These are phyloP conservation scores for Mucor velutinosus DNA, from an alignment of 371 early-diverging fungal species.

Conservation along the genomic window DNA sequence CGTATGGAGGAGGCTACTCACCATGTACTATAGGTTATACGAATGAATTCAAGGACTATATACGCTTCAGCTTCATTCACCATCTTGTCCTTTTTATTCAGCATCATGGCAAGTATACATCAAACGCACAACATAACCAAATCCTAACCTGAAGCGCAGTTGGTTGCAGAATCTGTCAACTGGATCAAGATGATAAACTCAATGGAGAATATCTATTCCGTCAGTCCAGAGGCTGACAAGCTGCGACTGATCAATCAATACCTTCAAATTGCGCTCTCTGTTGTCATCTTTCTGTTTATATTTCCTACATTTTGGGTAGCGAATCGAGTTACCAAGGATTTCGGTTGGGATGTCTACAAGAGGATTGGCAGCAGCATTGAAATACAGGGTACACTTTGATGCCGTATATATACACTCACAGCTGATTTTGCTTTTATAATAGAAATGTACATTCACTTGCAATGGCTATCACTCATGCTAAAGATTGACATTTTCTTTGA, in stretches of 20 bases:
- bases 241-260: neutral
- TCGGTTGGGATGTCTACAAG: conserved; percentile 21
- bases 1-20: neutral
- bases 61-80: conserved; percentile 10
- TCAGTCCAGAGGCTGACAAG: neutral
- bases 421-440: neutral
- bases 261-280: neutral
- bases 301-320: neutral
- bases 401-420: neutral
- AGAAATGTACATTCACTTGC: conserved; percentile 8
- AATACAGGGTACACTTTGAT: conserved; percentile 7
- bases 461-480: conserved; percentile 10
- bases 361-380: conserved; percentile 16
- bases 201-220: neutral
- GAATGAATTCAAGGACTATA: conserved; percentile 11
- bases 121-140: neutral
- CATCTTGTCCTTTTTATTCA: conserved; percentile 7
- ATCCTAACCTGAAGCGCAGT: neutral
- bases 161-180: conserved; percentile 4
- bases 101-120: conserved; percentile 4
- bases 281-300: neutral
- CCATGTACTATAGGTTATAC: conserved; percentile 1
- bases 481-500: conserved; percentile 21
- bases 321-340: conserved; percentile 3
- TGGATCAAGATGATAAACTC: neutral